Base-by-base conservation (phyloP, 768 basidiomycete genomes). In the Terana coerulea region DNA sequence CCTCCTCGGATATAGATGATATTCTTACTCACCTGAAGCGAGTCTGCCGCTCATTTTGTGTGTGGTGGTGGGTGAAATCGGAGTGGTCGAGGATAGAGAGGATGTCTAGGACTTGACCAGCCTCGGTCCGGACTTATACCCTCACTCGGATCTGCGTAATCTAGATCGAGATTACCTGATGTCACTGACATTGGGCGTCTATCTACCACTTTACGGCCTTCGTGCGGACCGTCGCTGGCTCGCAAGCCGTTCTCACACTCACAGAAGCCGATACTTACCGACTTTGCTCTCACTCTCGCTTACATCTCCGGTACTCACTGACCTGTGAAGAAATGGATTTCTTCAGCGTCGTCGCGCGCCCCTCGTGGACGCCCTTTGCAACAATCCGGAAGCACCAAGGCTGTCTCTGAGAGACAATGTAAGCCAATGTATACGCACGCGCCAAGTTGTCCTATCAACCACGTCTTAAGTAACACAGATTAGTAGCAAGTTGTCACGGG, bases 41-140 rank as follows among this genome's bases (percentile, higher is more conserved):
- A 81, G 75, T 57, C 73, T 80, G 62, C 85, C 84, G 61, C 77
- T 79, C 83, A 85, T 85, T 59, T 45, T 69, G 41, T 33, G 21
- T 6, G 43, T 8, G 30, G 33, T 37, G 29, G 36, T 33, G 42
- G 33, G 21, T 44, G 30, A 37, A 21, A 33, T 10, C n/a, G 24
- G 42, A 21, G 30, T 21, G 30, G 45, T 49, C 34, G 50, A 52
- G 43, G 53, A 31, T 34, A 47, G 37, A 41, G 47, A 35, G 33
- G 40, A 24, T 26, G 41, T 19, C 33, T 36, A 12, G 26, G 15
- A 17, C 28, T 25, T 39, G 41, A 36, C 34, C 22, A 15, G 49
- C 47, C 11, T 35, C 47, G 52, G 52, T 19, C 43, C 33, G 35
- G 50, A 26, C 41, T 50, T 50, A 50, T 50, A 52, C n/a, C 30